Evolutionary conservation across 2,329 filamentous ascomycete species (phyloP).

Genomic region (Trichoderma guizhouense): DNA sequence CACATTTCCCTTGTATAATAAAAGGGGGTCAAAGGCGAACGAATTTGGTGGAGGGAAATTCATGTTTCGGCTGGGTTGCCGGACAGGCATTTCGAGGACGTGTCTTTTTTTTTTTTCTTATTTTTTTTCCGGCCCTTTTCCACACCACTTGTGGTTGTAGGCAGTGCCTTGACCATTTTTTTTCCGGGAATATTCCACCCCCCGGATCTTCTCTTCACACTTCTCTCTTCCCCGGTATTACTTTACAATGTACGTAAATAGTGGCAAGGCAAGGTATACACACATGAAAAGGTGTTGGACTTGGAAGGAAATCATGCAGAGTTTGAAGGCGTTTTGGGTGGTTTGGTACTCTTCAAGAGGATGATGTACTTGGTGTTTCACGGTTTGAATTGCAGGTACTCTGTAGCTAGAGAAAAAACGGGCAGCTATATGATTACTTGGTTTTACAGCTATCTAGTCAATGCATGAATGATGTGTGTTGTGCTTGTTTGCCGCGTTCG

Average conservation of each 20-base stretch:
- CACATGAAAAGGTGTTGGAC: constrained; percentile 47
- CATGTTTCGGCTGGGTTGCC: neutral
- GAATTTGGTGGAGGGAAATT: neutral
- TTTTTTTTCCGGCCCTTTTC: constrained; percentile 7
- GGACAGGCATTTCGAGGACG: neutral
- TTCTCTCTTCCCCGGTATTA: constrained; percentile 19
- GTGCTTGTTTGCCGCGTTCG: too few species aligned
- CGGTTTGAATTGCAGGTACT: constrained; percentile 20
- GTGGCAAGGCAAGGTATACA: constrained; percentile 41
- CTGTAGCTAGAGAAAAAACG: constrained; percentile 31
- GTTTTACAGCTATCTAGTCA: neutral
- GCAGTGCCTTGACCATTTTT: constrained; percentile 13
- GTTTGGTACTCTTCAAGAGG: constrained; percentile 25
- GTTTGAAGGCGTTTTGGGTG: constrained; percentile 29
- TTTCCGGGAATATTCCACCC: neutral
- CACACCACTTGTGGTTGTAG: constrained; percentile 5
- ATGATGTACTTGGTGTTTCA: constrained; percentile 30
- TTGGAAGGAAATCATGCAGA: constrained; percentile 27
- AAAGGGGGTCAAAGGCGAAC: neutral
- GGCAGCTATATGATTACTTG: constrained; percentile 25
- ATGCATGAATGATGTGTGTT: neutral
- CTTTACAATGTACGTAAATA: constrained; percentile 38
- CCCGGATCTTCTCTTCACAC: neutral
- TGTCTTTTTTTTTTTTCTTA: neutral
- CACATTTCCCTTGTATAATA: constrained; percentile 3